A percentile compares a stretch with the other conserved stretches of the same genome.
Conservation (phyloP, 2,329 filamentous ascomycete genomes). For the Trichophyton equinum region DNA sequence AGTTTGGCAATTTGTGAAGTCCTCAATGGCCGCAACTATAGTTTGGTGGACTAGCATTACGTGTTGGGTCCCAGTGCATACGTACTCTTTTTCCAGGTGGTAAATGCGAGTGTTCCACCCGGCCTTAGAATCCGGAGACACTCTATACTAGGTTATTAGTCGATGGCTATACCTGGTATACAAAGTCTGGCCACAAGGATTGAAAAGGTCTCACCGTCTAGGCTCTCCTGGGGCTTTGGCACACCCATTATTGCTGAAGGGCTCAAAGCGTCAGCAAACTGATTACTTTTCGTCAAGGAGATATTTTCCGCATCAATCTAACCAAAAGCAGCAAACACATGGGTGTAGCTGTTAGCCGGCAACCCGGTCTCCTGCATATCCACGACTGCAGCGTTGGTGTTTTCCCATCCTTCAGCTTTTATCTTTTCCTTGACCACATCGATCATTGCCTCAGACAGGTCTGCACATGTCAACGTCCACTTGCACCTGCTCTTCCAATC, state of each 20-base stretch:
- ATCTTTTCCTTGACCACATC: slow-evolving; percentile 5
- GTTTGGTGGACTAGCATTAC: neutral
- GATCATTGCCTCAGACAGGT: slow-evolving; percentile 9
- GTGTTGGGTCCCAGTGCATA: neutral
- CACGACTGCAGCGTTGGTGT: neutral
- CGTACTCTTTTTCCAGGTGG: slow-evolving; percentile 9
- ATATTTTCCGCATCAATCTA: neutral
- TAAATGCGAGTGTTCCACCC: slow-evolving; percentile 7
- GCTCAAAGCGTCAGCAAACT: neutral
- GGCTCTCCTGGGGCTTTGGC: slow-evolving; percentile 1
- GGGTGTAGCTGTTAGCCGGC: neutral
- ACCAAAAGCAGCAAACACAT: slow-evolving; percentile 9
- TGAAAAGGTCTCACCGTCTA: slow-evolving; percentile 2
- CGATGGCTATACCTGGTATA: neutral
- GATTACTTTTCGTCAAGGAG: too few relatives aligned
- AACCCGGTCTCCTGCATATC: slow-evolving; percentile 6
- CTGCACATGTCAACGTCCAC: slow-evolving; percentile 7
- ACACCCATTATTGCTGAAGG: slow-evolving; percentile 6
- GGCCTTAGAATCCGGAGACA: slow-evolving; percentile 8
- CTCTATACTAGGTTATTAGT: slow-evolving; percentile 4
- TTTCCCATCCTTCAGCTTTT: slow-evolving; percentile 4
- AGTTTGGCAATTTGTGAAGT: neutral
- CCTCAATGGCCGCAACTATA: neutral
- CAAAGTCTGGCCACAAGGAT: neutral
- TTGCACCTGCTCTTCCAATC: neutral